These are phyloP conservation scores for Fagus crenata DNA, from an alignment of 306 rosid species.

Conservation along the genomic window DNA sequence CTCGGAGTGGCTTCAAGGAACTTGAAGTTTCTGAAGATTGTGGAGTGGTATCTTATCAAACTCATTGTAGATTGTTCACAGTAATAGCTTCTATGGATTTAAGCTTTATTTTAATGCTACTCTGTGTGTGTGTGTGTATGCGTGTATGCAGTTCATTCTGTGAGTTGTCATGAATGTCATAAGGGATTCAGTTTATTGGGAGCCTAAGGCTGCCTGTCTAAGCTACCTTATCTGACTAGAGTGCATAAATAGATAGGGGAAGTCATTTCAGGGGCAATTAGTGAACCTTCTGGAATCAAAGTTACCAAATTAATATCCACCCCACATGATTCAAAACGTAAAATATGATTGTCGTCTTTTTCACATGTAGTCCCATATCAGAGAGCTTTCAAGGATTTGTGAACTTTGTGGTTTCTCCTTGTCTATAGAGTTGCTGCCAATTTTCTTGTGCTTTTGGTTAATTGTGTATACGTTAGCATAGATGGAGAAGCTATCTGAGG, in stretches of 20 bases:
- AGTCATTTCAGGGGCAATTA: background rate
- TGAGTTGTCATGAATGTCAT: background rate
- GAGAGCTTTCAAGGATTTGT: background rate
- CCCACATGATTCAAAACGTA: too few relatives aligned
- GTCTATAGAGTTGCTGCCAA: conserved; percentile 2
- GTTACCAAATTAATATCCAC: background rate
- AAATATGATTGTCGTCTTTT: background rate
- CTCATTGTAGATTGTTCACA: conserved; percentile 7
- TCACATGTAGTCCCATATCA: background rate
- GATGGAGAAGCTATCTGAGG: background rate
- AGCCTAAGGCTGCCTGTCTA: conserved; percentile 6
- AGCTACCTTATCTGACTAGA: background rate
- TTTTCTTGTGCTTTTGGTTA: background rate
- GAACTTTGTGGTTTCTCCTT: conserved; percentile 3
- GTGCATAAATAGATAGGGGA: background rate
- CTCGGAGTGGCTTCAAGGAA: conserved; percentile 87
- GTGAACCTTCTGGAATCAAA: background rate
- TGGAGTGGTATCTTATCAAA: conserved; percentile 85
- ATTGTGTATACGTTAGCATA: background rate
- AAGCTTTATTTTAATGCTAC: background rate
- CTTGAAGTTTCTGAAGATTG: conserved; percentile 98
- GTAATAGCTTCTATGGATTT: conserved; percentile 2
- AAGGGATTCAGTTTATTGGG: background rate
- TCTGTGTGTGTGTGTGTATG: background rate
- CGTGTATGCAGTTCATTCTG: background rate